phyloP scores from a whole-genome alignment of 805 yeast species.

The Cyberlindnera galapagoensis region DNA sequence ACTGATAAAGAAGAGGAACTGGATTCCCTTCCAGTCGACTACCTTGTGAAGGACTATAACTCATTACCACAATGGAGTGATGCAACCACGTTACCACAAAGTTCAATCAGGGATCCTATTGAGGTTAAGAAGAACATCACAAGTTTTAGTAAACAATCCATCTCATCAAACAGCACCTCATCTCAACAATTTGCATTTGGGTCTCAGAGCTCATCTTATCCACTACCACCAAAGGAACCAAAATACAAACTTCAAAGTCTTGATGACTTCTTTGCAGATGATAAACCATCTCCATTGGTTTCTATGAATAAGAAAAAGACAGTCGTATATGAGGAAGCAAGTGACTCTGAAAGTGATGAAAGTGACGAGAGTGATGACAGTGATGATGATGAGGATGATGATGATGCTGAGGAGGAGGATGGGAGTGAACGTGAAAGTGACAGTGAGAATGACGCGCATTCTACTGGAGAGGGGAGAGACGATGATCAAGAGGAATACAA shows the following conservation, averaged over 20 bases:
- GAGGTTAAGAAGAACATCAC: conserved; percentile 35
- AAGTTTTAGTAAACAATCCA: conserved; percentile 10
- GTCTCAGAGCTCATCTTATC: neutral
- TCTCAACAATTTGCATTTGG: conserved; percentile 1
- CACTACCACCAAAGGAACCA: conserved; percentile 20
- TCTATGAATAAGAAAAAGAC: conserved; percentile 6
- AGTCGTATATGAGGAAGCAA: conserved; percentile 10
- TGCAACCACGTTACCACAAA: conserved; percentile 25
- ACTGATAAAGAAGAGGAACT: conserved; percentile 13
- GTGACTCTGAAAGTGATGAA: conserved; percentile 25
- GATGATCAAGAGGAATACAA: conserved; percentile 3
- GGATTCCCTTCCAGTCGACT: conserved; percentile 19
- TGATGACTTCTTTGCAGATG: conserved; percentile 75
- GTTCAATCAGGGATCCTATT: conserved; percentile 31
- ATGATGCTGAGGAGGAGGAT: conserved; percentile 20
- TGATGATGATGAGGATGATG: conserved; percentile 26
- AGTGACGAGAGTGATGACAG: conserved; percentile 25
- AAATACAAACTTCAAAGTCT: conserved; percentile 65
- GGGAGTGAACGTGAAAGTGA: conserved; percentile 18
- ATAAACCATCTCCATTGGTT: conserved; percentile 22
- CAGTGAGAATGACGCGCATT: conserved; percentile 10
- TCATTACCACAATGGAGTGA: conserved; percentile 42
- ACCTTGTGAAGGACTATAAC: conserved; percentile 20
- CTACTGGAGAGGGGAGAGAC: conserved; percentile 4
- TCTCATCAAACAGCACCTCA: conserved; percentile 13